A percentile compares a stretch with the other conserved stretches of the same genome.
Evolutionary conservation across 306 rosid species (phyloP).

Genomic region (Pterocarpus santalinus): DNA sequence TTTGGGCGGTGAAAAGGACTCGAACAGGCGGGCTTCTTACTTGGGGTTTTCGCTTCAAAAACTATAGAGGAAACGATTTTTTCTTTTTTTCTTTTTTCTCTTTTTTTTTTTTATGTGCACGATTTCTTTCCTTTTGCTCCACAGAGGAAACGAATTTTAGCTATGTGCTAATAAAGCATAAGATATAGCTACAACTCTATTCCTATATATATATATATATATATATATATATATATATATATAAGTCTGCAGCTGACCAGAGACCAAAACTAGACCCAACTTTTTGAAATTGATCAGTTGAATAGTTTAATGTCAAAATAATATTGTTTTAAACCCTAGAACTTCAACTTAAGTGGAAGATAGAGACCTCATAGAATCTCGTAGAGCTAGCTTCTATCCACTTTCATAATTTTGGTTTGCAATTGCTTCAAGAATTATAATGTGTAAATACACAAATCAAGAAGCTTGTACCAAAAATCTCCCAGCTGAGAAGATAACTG

Average conservation of each 20-base stretch:
- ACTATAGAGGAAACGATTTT: not conserved
- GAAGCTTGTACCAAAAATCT: not conserved
- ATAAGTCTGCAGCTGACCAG: not conserved
- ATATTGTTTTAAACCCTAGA: slow-evolving; percentile 38
- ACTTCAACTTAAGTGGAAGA: not conserved
- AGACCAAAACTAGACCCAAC: not conserved
- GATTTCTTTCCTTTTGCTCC: no score
- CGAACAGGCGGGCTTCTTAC: not conserved
- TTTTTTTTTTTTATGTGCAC: no score
- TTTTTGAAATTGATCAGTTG: slow-evolving; percentile 5
- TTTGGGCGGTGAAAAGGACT: not conserved
- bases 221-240: not conserved
- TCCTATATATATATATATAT: not conserved
- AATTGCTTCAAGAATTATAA: not conserved
- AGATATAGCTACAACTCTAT: not conserved
- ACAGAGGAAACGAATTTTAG: not conserved
- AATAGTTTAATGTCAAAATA: not conserved
- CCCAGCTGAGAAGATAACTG: not conserved
- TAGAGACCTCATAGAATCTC: not conserved
- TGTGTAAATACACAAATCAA: not conserved
- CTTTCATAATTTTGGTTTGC: not conserved
- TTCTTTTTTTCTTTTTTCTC: no score
- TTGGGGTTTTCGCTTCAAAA: not conserved
- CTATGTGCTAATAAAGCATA: not conserved
- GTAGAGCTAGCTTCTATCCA: not conserved